Evolutionary conservation across 768 basidiomycete genomes (phyloP), one percentile per base, ranked within the genome.

Genomic region (Phanerodontia chrysosporium): DNA sequence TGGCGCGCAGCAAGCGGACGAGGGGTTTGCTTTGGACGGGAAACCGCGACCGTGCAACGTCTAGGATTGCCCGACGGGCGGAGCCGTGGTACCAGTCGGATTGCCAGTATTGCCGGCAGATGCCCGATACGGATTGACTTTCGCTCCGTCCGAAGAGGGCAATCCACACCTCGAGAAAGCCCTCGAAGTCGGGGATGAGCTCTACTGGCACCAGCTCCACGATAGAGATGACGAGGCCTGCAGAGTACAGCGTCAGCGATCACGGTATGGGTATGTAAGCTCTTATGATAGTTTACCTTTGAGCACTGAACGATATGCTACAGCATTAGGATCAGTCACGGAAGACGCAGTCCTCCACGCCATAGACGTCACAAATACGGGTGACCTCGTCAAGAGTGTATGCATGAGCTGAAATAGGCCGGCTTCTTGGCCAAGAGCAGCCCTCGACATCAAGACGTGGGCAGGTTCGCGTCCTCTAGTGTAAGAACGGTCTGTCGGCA

Each of bases 61-160:
- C 92, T 56, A 98, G 82, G 51, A 95, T 81, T 35, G 90, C 89
- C 27, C 89, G 83, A 29, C 93, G 89, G 21, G 85, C 74, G 3
- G 80, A 78, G 49, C 83, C 83, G 36, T 80, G 76, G 39, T 83
- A 75, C 83, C 85, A 90, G 66, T 95, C 92, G 1, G 75, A 78
- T 55, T 85, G 78, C 93, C 95, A 98, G 70, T 84, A 95, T 64
- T 95, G 91, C 5, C 80, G 75, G 62, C 87, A 89, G 59, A 96
- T 85, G 2, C 82, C 83, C 12, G 81, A 76, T 25, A 89, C 78
- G 28, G 90, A 83, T 58, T 73, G 68, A 69, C 75, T 70, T 75
- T 84, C 86, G 64, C 88, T 90, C 25, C 89, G 80, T 6, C 92
- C 91, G 58, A 89, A 92, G 16, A 96, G 75, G 0, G 86, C 82